phyloP scores from a whole-genome alignment of 192 early-diverging fungal genomes.

The Spizellomyces punctatus region DNA sequence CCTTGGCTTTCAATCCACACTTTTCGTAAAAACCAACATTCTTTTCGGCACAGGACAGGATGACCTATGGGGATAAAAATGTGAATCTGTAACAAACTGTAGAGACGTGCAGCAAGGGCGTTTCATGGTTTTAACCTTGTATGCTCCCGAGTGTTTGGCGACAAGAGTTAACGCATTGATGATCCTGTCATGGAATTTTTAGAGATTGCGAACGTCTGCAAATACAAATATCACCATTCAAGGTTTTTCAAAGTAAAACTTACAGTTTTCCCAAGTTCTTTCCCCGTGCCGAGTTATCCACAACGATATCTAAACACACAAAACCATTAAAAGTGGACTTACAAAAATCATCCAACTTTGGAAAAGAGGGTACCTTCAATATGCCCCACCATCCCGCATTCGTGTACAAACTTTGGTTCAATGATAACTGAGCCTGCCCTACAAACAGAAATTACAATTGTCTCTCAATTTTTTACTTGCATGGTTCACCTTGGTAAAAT shows the following conservation, averaged over 20 bases:
- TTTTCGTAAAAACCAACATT: slow-evolving; percentile 48
- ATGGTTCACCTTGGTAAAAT: not conserved
- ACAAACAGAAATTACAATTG: not conserved
- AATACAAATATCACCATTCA: not conserved
- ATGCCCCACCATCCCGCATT: slow-evolving; percentile 31
- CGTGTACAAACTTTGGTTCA: slow-evolving; percentile 42
- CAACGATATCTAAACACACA: slow-evolving; percentile 38
- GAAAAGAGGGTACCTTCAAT: slow-evolving; percentile 29
- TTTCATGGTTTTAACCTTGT: slow-evolving; percentile 22
- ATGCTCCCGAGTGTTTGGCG: slow-evolving; percentile 26
- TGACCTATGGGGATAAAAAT: not conserved
- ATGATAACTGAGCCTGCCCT: slow-evolving; percentile 31
- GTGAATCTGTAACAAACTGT: not conserved
- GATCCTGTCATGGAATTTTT: slow-evolving; percentile 11
- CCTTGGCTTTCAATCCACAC: slow-evolving; percentile 30
- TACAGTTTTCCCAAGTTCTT: slow-evolving; percentile 37
- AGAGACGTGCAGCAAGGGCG: not conserved
- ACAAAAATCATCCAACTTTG: not conserved
- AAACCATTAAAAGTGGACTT: not conserved
- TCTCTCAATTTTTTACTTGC: not conserved
- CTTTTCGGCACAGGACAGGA: slow-evolving; percentile 37
- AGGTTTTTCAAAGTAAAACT: not conserved
- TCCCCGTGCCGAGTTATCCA: slow-evolving; percentile 19
- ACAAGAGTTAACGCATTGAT: slow-evolving; percentile 31
- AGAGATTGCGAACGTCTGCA: not conserved